These are phyloP conservation scores for Conticribra guillardii DNA, from an alignment of 108 stramenopile genomes.

Conservation along the genomic window DNA sequence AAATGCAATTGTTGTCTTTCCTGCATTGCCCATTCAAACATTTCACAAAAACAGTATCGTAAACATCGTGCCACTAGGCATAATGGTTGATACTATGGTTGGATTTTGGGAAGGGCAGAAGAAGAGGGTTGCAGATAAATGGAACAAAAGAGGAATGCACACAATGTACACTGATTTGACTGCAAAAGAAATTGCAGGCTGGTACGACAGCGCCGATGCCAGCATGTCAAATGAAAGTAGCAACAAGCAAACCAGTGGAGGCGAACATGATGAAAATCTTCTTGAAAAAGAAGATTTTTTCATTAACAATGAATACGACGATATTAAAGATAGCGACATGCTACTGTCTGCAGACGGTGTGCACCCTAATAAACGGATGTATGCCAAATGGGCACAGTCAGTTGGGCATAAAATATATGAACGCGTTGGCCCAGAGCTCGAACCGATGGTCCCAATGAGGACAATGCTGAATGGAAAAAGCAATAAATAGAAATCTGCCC, in stretches of 20 bases:
- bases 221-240: neutral
- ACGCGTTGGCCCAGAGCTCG: conserved; percentile 3
- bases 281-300: conserved; percentile 20
- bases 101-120: conserved; percentile 75
- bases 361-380: conserved; percentile 69
- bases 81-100: conserved; percentile 63
- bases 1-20: conserved; percentile 52
- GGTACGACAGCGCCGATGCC: conserved; percentile 45
- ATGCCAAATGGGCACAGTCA: conserved; percentile 57
- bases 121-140: conserved; percentile 49
- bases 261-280: conserved; percentile 1
- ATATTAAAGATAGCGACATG: conserved; percentile 1
- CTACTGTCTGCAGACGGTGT: conserved; percentile 64
- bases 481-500: no score
- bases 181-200: conserved; percentile 50
- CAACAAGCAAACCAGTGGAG: neutral
- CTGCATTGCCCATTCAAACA: conserved; percentile 64
- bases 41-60: conserved; percentile 66
- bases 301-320: conserved; percentile 1
- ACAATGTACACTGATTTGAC: conserved; percentile 57
- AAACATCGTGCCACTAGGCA: conserved; percentile 66
- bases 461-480: no score
- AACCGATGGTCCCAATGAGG: no score
- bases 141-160: conserved; percentile 22
- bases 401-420: conserved; percentile 32